Percentiles rank a stretch among this genome's conserved stretches.
These are phyloP conservation scores for Hsuehochloa calcarea DNA, from an alignment of 176 grass and related monocot genomes.

Conservation along the genomic window DNA sequence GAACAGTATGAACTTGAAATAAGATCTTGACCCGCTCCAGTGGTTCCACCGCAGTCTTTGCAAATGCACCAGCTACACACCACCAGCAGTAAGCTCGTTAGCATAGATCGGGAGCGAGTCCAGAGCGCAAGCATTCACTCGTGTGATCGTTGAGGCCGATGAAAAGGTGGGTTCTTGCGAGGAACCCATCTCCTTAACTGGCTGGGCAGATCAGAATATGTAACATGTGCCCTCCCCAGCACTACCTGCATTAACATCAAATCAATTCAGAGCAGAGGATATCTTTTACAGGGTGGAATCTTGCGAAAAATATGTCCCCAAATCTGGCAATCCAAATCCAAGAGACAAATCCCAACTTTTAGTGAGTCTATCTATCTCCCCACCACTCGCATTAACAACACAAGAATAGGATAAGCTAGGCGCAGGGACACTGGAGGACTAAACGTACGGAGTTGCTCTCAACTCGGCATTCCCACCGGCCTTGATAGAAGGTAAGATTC, in stretches of 20 bases:
- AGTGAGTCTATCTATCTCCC: neutral
- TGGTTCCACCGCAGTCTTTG: slow-evolving; percentile 79
- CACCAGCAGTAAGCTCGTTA: slow-evolving; percentile 78
- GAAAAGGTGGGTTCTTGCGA: slow-evolving; percentile 67
- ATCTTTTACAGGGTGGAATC: slow-evolving; percentile 20
- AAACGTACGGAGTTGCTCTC: too few species aligned
- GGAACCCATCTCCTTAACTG: slow-evolving; percentile 41
- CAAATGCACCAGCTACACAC: slow-evolving; percentile 81
- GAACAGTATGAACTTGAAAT: slow-evolving; percentile 47
- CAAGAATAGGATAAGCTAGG: slow-evolving; percentile 18
- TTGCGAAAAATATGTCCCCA: slow-evolving; percentile 28
- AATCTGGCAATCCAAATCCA: slow-evolving; percentile 3
- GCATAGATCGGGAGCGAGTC: slow-evolving; percentile 76
- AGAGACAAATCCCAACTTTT: neutral
- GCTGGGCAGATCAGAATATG: neutral
- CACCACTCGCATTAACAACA: slow-evolving; percentile 13
- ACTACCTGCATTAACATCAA: slow-evolving; percentile 32
- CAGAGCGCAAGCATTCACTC: slow-evolving; percentile 56
- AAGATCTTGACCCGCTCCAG: slow-evolving; percentile 89
- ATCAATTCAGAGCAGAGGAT: neutral
- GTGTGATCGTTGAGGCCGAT: slow-evolving; percentile 49
- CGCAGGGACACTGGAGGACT: too few species aligned
- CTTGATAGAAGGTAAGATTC: too few species aligned
- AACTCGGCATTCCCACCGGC: too few species aligned
- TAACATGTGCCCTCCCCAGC: slow-evolving; percentile 17